Evolutionary conservation across 2,329 filamentous ascomycete species (phyloP).

Genomic region (Akanthomyces muscarius): DNA sequence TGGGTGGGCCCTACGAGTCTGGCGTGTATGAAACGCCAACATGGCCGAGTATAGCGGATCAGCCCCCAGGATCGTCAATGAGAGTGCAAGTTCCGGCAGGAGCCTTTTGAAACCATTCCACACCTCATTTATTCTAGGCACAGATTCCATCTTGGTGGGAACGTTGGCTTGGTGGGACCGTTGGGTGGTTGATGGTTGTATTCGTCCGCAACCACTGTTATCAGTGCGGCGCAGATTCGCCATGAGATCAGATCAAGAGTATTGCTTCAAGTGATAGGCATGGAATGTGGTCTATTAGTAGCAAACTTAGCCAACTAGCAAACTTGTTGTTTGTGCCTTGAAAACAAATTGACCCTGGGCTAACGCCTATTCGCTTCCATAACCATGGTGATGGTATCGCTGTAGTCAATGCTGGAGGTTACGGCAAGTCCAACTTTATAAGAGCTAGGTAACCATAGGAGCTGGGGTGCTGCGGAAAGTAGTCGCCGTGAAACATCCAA

Average conservation of each 20-base stretch:
- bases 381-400: neutral
- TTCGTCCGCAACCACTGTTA: neutral
- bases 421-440: neutral
- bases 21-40: neutral
- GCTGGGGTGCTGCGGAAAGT: neutral
- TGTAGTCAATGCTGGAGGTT: neutral
- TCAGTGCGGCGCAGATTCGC: neutral
- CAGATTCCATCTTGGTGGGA: neutral
- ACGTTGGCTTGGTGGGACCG: neutral
- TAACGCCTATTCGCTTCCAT: conserved; percentile 5
- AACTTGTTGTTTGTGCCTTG: neutral
- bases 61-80: neutral
- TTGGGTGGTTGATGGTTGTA: neutral
- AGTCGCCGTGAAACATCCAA: neutral
- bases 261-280: neutral
- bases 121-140: neutral
- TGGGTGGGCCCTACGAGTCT: neutral
- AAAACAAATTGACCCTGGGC: neutral
- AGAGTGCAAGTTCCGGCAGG: neutral
- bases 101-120: neutral
- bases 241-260: neutral
- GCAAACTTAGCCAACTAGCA: conserved; percentile 4
- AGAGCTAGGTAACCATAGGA: neutral
- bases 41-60: neutral
- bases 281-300: neutral